These are phyloP conservation scores for Globisporangium acanthophoron DNA, from an alignment of 352 stramenopile species.

Conservation along the genomic window DNA sequence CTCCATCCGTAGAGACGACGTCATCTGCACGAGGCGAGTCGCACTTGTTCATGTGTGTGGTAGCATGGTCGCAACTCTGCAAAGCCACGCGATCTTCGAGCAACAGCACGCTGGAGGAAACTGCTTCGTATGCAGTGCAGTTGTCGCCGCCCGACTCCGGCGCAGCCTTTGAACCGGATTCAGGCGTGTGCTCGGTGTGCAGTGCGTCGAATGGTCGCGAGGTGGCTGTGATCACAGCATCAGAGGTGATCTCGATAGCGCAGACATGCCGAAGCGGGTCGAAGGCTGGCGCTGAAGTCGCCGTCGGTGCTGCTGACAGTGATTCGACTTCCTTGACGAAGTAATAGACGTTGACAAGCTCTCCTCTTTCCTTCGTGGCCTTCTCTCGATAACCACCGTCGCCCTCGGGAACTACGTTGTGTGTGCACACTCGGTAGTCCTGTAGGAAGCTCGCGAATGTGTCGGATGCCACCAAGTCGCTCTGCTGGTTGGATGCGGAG, in stretches of 20 bases:
- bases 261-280: constrained; percentile 27
- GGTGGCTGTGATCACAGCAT: constrained; percentile 10
- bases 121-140: background rate
- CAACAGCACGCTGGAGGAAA: constrained; percentile 6
- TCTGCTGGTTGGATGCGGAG: background rate
- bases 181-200: background rate
- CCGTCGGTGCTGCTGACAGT: background rate
- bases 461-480: constrained; percentile 9
- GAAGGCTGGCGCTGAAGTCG: constrained; percentile 12
- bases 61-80: background rate
- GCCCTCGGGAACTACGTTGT: constrained; percentile 4
- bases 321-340: constrained; percentile 13
- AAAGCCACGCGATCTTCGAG: constrained; percentile 2
- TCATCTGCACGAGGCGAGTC: background rate
- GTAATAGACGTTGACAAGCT: constrained; percentile 22
- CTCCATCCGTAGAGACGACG: background rate
- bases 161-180: background rate
- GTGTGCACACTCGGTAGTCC: constrained; percentile 18
- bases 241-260: constrained; percentile 24
- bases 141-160: background rate
- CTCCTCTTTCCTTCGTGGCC: constrained; percentile 3
- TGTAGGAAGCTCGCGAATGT: constrained; percentile 24
- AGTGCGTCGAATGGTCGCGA: background rate
- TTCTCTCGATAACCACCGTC: too few species aligned
- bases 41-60: too few species aligned